phyloP scores from a whole-genome alignment of 129 eudicot species.

The Arctium lappa region DNA sequence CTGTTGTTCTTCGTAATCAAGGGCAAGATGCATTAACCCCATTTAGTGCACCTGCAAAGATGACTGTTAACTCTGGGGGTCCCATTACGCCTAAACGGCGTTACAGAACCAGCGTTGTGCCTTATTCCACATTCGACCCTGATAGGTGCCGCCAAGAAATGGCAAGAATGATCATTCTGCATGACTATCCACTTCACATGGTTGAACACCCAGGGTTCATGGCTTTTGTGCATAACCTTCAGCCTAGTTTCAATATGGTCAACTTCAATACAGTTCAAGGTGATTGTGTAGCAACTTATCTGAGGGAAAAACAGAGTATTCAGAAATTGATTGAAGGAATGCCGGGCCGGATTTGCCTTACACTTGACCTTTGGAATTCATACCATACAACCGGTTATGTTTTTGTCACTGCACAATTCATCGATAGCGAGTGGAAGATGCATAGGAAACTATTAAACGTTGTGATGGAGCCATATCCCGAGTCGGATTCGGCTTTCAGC shows the following conservation, averaged over 20 bases:
- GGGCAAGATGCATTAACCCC: slow-evolving; percentile 37
- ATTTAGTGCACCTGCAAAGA: slow-evolving; percentile 54
- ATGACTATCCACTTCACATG: slow-evolving; percentile 88
- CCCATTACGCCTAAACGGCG: slow-evolving; percentile 55
- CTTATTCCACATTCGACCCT: slow-evolving; percentile 60
- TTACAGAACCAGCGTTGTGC: slow-evolving; percentile 48
- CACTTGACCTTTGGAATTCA: slow-evolving; percentile 77
- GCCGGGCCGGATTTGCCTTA: slow-evolving; percentile 78
- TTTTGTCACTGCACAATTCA: slow-evolving; percentile 76
- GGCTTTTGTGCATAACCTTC: slow-evolving; percentile 73
- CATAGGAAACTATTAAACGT: slow-evolving; percentile 69
- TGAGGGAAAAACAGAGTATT: slow-evolving; percentile 59
- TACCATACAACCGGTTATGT: slow-evolving; percentile 65
- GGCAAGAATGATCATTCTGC: slow-evolving; percentile 83
- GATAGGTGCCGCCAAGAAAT: slow-evolving; percentile 79
- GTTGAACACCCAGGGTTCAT: slow-evolving; percentile 87
- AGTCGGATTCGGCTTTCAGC: slow-evolving; percentile 76
- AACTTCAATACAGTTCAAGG: slow-evolving; percentile 77
- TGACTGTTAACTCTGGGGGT: slow-evolving; percentile 11
- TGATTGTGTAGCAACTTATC: slow-evolving; percentile 79
- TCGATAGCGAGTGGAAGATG: slow-evolving; percentile 86
- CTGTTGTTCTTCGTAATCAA: slow-evolving; percentile 56
- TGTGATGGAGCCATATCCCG: slow-evolving; percentile 91
- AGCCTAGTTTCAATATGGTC: slow-evolving; percentile 83
- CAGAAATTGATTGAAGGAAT: slow-evolving; percentile 62